phyloP scores from a whole-genome alignment of 1,284 basidiomycete genomes.

The Trichosporon coremiiforme region DNA sequence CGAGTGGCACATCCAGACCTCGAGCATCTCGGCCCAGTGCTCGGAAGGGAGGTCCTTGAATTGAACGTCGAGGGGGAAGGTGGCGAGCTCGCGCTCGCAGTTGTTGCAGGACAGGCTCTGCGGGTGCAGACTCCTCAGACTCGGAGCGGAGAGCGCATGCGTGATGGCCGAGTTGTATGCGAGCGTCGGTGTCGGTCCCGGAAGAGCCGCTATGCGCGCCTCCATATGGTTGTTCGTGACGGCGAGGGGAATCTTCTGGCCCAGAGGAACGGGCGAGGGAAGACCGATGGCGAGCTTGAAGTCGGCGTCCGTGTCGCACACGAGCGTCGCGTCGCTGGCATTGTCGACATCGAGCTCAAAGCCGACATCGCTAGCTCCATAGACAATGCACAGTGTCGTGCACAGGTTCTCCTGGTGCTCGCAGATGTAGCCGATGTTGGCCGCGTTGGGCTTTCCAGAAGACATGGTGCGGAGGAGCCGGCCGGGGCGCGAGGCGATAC shows the following conservation, averaged over 20 bases:
- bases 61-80: constrained; percentile 62
- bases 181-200: constrained; percentile 50
- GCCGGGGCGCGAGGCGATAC: constrained; percentile 5
- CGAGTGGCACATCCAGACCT: constrained; percentile 96
- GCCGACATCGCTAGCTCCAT: constrained; percentile 45
- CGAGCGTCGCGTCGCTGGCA: constrained; percentile 63
- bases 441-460: constrained; percentile 11
- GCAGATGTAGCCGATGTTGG: constrained; percentile 63
- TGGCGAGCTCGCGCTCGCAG: constrained; percentile 68
- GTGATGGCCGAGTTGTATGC: constrained; percentile 41
- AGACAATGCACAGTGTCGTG: constrained; percentile 68
- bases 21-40: constrained; percentile 94
- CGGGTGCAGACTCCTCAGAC: constrained; percentile 46
- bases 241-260: constrained; percentile 52
- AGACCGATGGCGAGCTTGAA: constrained; percentile 66
- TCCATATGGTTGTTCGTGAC: constrained; percentile 61
- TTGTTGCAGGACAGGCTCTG: constrained; percentile 45
- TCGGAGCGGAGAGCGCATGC: constrained; percentile 44
- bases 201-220: constrained; percentile 63
- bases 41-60: constrained; percentile 90
- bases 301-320: constrained; percentile 65
- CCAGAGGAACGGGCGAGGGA: constrained; percentile 65
- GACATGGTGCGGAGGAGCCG: constrained; percentile 6
- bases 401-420: constrained; percentile 81
- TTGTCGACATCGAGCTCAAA: constrained; percentile 39